Evolutionary conservation across 2,329 filamentous ascomycete species (phyloP).

Genomic region (Tricladium varicosporioides): DNA sequence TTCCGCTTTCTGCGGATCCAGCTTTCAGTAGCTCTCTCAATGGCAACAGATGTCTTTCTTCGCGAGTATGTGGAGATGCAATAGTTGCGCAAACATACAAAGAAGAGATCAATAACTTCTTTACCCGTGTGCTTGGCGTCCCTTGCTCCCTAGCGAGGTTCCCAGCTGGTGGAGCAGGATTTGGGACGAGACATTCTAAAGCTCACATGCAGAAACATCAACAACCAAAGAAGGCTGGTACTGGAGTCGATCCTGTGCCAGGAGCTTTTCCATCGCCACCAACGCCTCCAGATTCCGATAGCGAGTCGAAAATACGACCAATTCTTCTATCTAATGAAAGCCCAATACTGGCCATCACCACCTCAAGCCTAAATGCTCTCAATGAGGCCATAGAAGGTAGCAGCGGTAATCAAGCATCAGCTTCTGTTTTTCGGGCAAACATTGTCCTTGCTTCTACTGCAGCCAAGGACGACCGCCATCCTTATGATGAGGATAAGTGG

Average conservation of each 20-base stretch:
- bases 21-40: constrained; percentile 45
- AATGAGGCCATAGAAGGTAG: constrained; percentile 67
- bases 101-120: constrained; percentile 67
- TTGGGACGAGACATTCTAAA: constrained; percentile 67
- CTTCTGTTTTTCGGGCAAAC: constrained; percentile 84
- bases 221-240: constrained; percentile 23
- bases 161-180: constrained; percentile 61
- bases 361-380: constrained; percentile 73
- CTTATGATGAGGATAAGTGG: constrained; percentile 85
- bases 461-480: constrained; percentile 35
- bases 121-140: constrained; percentile 70
- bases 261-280: constrained; percentile 54
- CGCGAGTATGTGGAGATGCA: constrained; percentile 80
- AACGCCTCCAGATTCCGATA: constrained; percentile 57
- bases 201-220: constrained; percentile 64
- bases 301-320: constrained; percentile 44
- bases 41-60: constrained; percentile 45
- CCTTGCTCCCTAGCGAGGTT: constrained; percentile 84
- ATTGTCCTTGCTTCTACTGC: constrained; percentile 63
- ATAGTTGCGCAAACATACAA: constrained; percentile 72
- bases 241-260: constrained; percentile 39
- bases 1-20: constrained; percentile 69
- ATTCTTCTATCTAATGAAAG: constrained; percentile 92
- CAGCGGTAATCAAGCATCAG: constrained; percentile 63
- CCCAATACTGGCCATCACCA: constrained; percentile 81